Percentiles rank a stretch among this genome's conserved stretches.
Conservation (phyloP, 805 yeast species). For the Candida yuanshanica region DNA sequence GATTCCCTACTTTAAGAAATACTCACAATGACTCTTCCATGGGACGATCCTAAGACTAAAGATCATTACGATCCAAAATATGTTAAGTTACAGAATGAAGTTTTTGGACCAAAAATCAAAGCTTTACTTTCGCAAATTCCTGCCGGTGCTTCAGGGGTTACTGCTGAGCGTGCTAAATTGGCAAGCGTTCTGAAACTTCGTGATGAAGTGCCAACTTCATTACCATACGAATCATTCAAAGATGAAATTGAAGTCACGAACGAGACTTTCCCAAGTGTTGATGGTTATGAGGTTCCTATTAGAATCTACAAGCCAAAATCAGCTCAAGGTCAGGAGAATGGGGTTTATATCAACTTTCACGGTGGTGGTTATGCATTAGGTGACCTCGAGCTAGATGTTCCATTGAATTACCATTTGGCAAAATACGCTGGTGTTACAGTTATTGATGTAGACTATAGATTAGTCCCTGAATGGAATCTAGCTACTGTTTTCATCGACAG, state of each 20-base stretch:
- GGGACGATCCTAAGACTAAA: not conserved
- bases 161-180: not conserved
- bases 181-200: not conserved
- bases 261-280: not conserved
- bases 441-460: slow-evolving; percentile 40
- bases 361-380: slow-evolving; percentile 8
- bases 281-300: slow-evolving; percentile 1
- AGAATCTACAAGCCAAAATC: not conserved
- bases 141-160: not conserved
- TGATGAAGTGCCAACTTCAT: not conserved
- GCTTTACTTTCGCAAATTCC: not conserved
- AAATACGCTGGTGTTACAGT: slow-evolving; percentile 17
- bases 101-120: not conserved
- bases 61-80: not conserved
- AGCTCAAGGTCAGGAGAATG: not conserved
- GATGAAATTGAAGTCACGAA: not conserved
- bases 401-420: slow-evolving; percentile 6
- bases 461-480: slow-evolving; percentile 42
- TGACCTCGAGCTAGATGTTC: not conserved
- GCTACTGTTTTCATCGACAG: slow-evolving; percentile 42
- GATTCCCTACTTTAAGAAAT: no score
- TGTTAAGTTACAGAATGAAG: not conserved
- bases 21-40: not conserved
- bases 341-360: slow-evolving; percentile 4
- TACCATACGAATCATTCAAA: not conserved